Percentiles rank a stretch among this genome's conserved stretches.
Conservation (phyloP, 352 stramenopile species). For the Plasmopara halstedii region DNA sequence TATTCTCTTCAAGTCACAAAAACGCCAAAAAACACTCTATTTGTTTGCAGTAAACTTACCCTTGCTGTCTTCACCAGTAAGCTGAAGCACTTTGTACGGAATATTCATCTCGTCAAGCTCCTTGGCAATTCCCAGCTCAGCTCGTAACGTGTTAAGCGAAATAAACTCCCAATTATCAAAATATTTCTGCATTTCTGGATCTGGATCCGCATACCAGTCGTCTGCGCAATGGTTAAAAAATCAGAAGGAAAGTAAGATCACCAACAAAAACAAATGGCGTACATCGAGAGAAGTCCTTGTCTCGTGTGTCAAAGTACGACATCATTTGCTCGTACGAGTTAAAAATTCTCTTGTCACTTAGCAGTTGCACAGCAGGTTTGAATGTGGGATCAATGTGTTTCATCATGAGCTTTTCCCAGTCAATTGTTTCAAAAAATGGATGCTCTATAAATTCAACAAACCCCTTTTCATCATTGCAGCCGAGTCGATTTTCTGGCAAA, state of each 20-base stretch:
- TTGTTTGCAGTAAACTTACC: conserved; percentile 18
- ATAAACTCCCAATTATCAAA: conserved; percentile 87
- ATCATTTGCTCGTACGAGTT: conserved; percentile 85
- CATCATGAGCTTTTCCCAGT: conserved; percentile 85
- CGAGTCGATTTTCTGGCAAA: conserved; percentile 59
- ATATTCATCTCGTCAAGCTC: conserved; percentile 83
- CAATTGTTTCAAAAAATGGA: conserved; percentile 78
- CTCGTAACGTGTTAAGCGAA: conserved; percentile 71
- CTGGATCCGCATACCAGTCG: conserved; percentile 71
- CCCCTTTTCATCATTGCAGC: conserved; percentile 61
- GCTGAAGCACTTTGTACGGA: conserved; percentile 76
- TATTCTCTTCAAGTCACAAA: no score
- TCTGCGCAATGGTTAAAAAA: conserved; percentile 22
- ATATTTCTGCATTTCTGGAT: conserved; percentile 73
- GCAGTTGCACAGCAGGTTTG: conserved; percentile 50
- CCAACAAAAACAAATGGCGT: conserved; percentile 17
- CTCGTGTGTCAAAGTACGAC: conserved; percentile 77
- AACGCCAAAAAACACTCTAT: no score
- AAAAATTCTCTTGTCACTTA: conserved; percentile 80
- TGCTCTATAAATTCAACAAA: conserved; percentile 86
- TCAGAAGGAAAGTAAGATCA: conserved; percentile 1
- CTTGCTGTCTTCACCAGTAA: conserved; percentile 66
- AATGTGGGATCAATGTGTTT: conserved; percentile 82
- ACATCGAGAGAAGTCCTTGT: conserved; percentile 83
- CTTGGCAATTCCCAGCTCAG: conserved; percentile 74